Conservation (phyloP, 73 alveolate genomes). For the Paramecium caudatum region DNA sequence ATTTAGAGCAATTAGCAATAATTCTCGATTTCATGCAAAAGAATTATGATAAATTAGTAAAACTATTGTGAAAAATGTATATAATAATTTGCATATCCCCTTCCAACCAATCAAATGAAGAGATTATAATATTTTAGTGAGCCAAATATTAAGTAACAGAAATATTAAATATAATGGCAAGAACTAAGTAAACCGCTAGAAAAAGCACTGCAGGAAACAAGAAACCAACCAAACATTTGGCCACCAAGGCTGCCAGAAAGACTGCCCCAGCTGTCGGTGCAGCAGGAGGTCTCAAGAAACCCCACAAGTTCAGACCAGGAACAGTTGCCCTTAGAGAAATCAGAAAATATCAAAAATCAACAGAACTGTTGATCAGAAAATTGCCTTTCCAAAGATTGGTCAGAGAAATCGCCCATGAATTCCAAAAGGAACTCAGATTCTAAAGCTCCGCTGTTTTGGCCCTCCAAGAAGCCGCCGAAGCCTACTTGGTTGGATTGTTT, state of each 20-base stretch:
- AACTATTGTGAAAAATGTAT: background rate
- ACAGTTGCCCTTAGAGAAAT: slow-evolving; percentile 95
- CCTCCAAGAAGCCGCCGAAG: slow-evolving; percentile 95
- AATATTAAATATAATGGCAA: slow-evolving; percentile 75
- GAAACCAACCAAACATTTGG: slow-evolving; percentile 87
- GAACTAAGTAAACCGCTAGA: slow-evolving; percentile 84
- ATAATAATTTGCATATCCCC: slow-evolving; percentile 58
- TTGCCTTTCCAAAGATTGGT: slow-evolving; percentile 91
- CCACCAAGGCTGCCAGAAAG: slow-evolving; percentile 91
- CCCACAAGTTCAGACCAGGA: slow-evolving; percentile 96
- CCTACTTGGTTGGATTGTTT: slow-evolving; percentile 93
- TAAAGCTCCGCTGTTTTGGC: slow-evolving; percentile 92
- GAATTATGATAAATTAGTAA: slow-evolving; percentile 48
- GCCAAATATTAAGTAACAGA: slow-evolving; percentile 42
- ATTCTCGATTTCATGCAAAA: background rate
- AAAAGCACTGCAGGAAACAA: slow-evolving; percentile 84
- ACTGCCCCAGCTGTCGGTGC: slow-evolving; percentile 84
- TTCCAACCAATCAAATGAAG: slow-evolving; percentile 60
- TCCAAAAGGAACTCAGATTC: slow-evolving; percentile 90
- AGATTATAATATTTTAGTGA: background rate
- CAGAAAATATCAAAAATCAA: slow-evolving; percentile 89
- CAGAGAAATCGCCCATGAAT: slow-evolving; percentile 92
- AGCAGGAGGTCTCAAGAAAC: slow-evolving; percentile 89
- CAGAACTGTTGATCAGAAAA: slow-evolving; percentile 89
- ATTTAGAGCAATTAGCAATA: slow-evolving; percentile 37